Evolutionary conservation across 108 stramenopile genomes (phyloP).

Genomic region (Chaetoceros tenuissimus): DNA sequence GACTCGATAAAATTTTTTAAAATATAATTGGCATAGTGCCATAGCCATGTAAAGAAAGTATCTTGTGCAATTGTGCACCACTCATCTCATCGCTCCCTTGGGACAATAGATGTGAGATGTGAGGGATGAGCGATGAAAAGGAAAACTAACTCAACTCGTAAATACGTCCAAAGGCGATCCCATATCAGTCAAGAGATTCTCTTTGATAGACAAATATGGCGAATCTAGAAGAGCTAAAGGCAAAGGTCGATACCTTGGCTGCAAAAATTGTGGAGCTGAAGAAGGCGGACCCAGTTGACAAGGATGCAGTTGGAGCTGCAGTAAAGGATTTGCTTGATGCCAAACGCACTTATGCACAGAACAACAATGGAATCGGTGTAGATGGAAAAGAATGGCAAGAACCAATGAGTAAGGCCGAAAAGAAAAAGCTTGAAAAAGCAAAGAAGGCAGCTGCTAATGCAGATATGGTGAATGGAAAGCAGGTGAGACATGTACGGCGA

Average conservation of each 20-base stretch:
- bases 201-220: slow-evolving; percentile 1
- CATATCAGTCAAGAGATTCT: no score
- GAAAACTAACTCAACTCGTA: background rate
- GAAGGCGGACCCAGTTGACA: slow-evolving; percentile 26
- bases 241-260: slow-evolving; percentile 37
- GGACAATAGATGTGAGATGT: no score
- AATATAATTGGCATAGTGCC: no score
- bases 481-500: no score
- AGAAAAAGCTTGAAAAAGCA: slow-evolving; percentile 61
- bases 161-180: background rate
- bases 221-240: slow-evolving; percentile 31
- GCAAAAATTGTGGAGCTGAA: slow-evolving; percentile 50
- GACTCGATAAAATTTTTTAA: no score
- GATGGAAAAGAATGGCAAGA: slow-evolving; percentile 69
- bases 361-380: slow-evolving; percentile 69
- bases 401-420: slow-evolving; percentile 56
- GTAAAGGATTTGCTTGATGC: slow-evolving; percentile 42
- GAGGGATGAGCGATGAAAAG: no score
- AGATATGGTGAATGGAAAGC: no score
- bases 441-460: slow-evolving; percentile 19
- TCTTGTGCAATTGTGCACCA: no score
- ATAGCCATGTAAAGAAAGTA: no score
- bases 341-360: slow-evolving; percentile 53
- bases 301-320: slow-evolving; percentile 35
- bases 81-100: no score